A percentile compares a stretch with the other conserved stretches of the same genome.
phyloP scores from a whole-genome alignment of 768 basidiomycete species.

The Boletus subparvulus region DNA sequence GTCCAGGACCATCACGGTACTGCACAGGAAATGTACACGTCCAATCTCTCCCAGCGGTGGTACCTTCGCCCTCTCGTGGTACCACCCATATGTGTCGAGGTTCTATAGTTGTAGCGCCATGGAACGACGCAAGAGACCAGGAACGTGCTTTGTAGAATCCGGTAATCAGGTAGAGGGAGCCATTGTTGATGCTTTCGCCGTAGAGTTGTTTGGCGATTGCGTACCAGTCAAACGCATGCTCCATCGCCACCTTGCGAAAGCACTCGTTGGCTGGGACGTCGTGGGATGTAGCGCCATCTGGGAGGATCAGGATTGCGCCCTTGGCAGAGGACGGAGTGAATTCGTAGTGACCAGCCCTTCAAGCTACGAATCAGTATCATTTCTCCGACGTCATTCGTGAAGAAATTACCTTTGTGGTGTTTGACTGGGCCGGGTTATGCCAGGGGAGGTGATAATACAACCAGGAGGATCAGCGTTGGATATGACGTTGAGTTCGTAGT shows the following conservation, averaged over 20 bases:
- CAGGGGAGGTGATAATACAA: neutral
- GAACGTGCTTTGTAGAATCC: no score
- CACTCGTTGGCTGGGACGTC: slow-evolving; percentile 8
- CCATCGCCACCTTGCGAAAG: slow-evolving; percentile 1
- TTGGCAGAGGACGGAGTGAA: slow-evolving; percentile 4
- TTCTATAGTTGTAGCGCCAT: no score
- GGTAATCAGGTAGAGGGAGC: no score
- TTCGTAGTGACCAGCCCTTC: neutral
- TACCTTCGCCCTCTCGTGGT: neutral
- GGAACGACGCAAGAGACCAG: no score
- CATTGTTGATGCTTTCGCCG: no score
- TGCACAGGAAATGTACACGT: neutral
- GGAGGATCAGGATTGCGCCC: slow-evolving; percentile 31
- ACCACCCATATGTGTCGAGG: no score
- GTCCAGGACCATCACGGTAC: neutral
- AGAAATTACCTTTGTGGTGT: neutral
- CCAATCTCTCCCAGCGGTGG: neutral
- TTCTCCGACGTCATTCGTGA: neutral
- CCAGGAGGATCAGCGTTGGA: neutral
- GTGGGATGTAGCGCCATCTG: slow-evolving; percentile 23
- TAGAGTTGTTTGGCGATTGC: no score
- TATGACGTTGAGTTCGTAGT: neutral
- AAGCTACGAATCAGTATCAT: neutral
- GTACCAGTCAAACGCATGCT: no score
- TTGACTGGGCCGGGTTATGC: neutral